A percentile compares a stretch with the other conserved stretches of the same genome.
Conservation (phyloP, 2,329 filamentous ascomycete species). For the Claviceps paspali region DNA sequence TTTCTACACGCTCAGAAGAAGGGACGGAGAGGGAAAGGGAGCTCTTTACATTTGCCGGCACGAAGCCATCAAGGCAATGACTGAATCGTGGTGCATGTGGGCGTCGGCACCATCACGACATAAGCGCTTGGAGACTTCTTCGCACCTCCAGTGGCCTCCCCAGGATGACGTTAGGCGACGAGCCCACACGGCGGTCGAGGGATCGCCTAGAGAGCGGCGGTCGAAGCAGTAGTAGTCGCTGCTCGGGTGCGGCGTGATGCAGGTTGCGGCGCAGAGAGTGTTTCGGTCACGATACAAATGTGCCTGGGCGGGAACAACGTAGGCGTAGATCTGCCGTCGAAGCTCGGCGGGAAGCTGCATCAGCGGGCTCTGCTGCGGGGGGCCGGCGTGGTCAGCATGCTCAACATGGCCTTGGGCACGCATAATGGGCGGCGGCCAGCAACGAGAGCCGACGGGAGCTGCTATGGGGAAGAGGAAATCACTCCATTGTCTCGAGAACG, state of each 20-base stretch:
- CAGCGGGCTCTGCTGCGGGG: conserved; percentile 1
- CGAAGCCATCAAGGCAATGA: conserved; percentile 3
- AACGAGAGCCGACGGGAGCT: no score
- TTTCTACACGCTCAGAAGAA: no score
- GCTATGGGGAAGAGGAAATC: no score
- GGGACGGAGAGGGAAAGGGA: not conserved
- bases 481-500: no score
- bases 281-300: conserved; percentile 1
- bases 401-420: not conserved
- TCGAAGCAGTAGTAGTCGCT: conserved; percentile 6
- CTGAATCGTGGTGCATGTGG: not conserved
- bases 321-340: conserved; percentile 2
- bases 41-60: conserved; percentile 4
- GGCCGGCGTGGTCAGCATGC: not conserved
- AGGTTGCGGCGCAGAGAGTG: conserved; percentile 3
- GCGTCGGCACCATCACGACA: not conserved
- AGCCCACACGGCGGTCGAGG: conserved; percentile 5
- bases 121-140: conserved; percentile 5
- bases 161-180: conserved; percentile 5
- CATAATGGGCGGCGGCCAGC: not conserved
- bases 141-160: conserved; percentile 6
- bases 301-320: conserved; percentile 1
- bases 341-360: conserved; percentile 2
- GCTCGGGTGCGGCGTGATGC: conserved; percentile 1
- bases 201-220: conserved; percentile 5